phyloP scores from a whole-genome alignment of 2,329 filamentous ascomycete genomes.

The Podosphaera xanthii region DNA sequence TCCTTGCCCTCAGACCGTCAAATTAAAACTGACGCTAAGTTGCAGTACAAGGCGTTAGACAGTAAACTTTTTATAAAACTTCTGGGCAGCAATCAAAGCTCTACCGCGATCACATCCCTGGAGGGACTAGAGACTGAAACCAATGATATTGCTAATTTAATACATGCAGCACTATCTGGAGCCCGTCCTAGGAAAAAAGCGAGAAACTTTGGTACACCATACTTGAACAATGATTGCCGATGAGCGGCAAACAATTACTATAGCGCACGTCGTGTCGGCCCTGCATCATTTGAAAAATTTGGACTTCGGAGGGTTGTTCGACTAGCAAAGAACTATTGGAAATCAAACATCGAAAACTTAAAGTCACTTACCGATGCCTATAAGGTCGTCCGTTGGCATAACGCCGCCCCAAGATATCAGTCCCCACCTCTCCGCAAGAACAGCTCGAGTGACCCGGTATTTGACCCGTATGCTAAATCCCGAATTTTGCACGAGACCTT shows the following conservation, averaged over 20 bases:
- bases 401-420: background rate
- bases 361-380: background rate
- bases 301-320: background rate
- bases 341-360: background rate
- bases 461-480: background rate
- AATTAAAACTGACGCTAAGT: too few species aligned
- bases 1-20: too few species aligned
- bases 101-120: background rate
- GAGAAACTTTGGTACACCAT: background rate
- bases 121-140: background rate
- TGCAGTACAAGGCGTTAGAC: too few species aligned
- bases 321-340: background rate
- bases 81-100: background rate
- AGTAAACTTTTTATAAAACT: background rate
- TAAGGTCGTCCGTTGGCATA: background rate
- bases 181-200: too few species aligned
- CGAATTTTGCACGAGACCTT: background rate
- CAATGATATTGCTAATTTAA: background rate
- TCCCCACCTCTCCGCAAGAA: too few species aligned
- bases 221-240: background rate
- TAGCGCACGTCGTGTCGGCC: background rate
- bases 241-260: background rate
- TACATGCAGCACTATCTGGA: background rate
- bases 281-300: background rate
- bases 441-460: too few species aligned